These are phyloP conservation scores for Heimioporus sp. DNA, from an alignment of 768 basidiomycete genomes.

Conservation along the genomic window DNA sequence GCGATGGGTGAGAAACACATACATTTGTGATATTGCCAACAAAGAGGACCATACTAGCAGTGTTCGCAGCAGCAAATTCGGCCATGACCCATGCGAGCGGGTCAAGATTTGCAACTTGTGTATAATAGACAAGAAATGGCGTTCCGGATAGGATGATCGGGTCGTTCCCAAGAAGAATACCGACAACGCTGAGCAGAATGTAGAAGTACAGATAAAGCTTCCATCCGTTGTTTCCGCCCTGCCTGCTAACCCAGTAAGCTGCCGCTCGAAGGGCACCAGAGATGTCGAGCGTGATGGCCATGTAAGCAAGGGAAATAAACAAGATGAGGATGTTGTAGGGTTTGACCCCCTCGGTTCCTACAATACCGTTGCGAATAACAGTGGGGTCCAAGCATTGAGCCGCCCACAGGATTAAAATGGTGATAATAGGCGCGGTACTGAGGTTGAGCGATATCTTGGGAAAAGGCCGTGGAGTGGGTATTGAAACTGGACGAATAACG, in stretches of 20 bases:
- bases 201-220: constrained; percentile 81
- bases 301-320: constrained; percentile 90
- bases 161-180: constrained; percentile 85
- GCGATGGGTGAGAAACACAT: background rate
- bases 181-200: constrained; percentile 72
- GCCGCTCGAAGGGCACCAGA: constrained; percentile 85
- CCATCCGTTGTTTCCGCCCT: constrained; percentile 70
- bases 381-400: constrained; percentile 45
- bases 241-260: constrained; percentile 86
- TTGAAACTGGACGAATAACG: constrained; percentile 46
- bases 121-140: constrained; percentile 87
- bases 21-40: constrained; percentile 92
- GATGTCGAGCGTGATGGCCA: constrained; percentile 87
- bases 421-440: constrained; percentile 52
- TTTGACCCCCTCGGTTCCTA: constrained; percentile 74
- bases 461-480: constrained; percentile 37
- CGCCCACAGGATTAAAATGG: constrained; percentile 54
- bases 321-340: constrained; percentile 93
- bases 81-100: constrained; percentile 70
- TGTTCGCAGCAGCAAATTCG: constrained; percentile 79
- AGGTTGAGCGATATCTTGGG: constrained; percentile 43
- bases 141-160: constrained; percentile 92
- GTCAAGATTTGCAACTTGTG: constrained; percentile 49
- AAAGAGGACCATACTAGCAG: constrained; percentile 71
- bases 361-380: constrained; percentile 72